Evolutionary conservation across 257 asterid species (phyloP).

Genomic region (Solanum chilense): DNA sequence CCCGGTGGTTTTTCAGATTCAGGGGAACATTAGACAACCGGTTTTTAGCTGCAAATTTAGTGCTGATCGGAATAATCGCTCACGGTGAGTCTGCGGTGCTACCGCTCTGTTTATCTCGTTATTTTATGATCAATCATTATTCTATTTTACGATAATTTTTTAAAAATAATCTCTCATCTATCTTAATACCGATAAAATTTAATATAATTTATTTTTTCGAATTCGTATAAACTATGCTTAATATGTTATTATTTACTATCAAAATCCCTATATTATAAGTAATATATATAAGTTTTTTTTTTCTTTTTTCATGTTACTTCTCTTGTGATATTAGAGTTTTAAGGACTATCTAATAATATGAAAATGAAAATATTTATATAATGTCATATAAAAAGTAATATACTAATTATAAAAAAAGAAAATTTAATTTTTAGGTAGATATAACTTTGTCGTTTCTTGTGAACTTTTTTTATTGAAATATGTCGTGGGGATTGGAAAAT

Average conservation of each 20-base stretch:
- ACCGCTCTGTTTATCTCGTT: neutral
- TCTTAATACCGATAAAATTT: too few species aligned
- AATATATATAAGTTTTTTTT: too few species aligned
- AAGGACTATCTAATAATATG: neutral
- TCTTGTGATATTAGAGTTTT: neutral
- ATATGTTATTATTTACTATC: neutral
- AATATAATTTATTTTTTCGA: too few species aligned
- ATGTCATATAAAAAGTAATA: too few species aligned
- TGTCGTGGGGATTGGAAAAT: neutral
- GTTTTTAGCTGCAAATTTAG: conserved; percentile 88
- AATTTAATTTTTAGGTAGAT: neutral
- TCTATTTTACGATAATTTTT: accelerated
- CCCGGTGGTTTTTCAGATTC: conserved; percentile 81
- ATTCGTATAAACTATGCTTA: too few species aligned
- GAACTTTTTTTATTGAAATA: neutral
- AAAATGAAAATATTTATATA: too few species aligned
- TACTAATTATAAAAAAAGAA: too few species aligned
- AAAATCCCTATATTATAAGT: too few species aligned
- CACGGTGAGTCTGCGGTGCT: conserved; percentile 44
- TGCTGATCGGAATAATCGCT: conserved; percentile 65
- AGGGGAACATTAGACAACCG: conserved; percentile 76
- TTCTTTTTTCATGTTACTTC: neutral
- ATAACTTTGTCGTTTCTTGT: neutral
- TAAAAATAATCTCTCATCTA: too few species aligned
- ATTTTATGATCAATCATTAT: neutral